These are phyloP conservation scores for Apiospora aurea DNA, from an alignment of 2,329 filamentous ascomycete genomes.

Conservation along the genomic window DNA sequence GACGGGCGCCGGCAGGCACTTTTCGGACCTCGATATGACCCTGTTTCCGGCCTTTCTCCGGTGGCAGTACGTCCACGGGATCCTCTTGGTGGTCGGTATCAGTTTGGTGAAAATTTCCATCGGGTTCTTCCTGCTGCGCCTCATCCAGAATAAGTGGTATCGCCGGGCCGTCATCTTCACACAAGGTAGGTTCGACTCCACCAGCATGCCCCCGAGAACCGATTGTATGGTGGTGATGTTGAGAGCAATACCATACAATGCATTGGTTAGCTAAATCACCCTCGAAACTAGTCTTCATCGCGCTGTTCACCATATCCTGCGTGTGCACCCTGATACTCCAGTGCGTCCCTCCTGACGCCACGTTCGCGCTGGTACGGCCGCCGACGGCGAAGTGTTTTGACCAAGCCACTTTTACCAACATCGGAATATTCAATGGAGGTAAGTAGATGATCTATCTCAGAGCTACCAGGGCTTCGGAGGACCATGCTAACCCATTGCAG, in stretches of 20 bases:
- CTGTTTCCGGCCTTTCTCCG: conserved; percentile 22
- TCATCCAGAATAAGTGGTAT: conserved; percentile 27
- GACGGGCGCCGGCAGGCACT: conserved; percentile 26
- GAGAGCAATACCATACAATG: neutral
- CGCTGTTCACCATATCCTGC: conserved; percentile 27
- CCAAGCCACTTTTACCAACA: conserved; percentile 20
- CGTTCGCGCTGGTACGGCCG: conserved; percentile 21
- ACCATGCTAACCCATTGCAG: neutral
- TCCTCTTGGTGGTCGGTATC: conserved; percentile 27
- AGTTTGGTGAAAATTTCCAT: conserved; percentile 29
- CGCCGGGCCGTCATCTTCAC: conserved; percentile 25
- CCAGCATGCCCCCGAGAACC: too few species aligned
- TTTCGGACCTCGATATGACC: conserved; percentile 22
- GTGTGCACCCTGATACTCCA: conserved; percentile 25
- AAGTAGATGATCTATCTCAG: neutral
- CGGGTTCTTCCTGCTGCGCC: conserved; percentile 27
- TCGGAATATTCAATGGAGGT: conserved; percentile 27
- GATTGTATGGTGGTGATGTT: neutral
- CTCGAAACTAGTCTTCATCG: conserved; percentile 22
- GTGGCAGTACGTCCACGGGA: conserved; percentile 27
- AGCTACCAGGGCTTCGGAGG: neutral
- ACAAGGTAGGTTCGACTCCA: conserved; percentile 26
- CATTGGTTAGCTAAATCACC: neutral
- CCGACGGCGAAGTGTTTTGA: conserved; percentile 24
- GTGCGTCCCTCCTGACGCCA: conserved; percentile 22